Conservation (phyloP, 345 rosid genomes). For the Brassica napus region Da-Ae NC_063442.1:16625501-16626000, state of each 20-base stretch:
- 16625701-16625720: conserved; percentile 14
- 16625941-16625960: neutral
- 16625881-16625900: neutral
- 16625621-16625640: conserved; percentile 44
- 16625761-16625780: neutral
- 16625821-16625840: conserved; percentile 1
- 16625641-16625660: conserved; percentile 65
- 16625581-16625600: conserved; percentile 71
- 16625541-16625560: conserved; percentile 74
- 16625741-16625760: neutral
- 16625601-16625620: conserved; percentile 74
- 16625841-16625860: neutral
- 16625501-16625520: conserved; percentile 92
- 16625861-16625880: neutral
- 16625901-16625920: neutral
- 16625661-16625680: conserved; percentile 92
- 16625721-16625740: neutral
- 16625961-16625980: conserved; percentile 31
- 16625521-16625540: conserved; percentile 71
- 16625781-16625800: neutral
- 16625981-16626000: conserved; percentile 54
- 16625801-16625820: neutral
- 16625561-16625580: conserved; percentile 65
- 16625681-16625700: conserved; percentile 55
- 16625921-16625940: neutral